Conservation (phyloP, 768 basidiomycete genomes). For the Pholiota conissans region DNA sequence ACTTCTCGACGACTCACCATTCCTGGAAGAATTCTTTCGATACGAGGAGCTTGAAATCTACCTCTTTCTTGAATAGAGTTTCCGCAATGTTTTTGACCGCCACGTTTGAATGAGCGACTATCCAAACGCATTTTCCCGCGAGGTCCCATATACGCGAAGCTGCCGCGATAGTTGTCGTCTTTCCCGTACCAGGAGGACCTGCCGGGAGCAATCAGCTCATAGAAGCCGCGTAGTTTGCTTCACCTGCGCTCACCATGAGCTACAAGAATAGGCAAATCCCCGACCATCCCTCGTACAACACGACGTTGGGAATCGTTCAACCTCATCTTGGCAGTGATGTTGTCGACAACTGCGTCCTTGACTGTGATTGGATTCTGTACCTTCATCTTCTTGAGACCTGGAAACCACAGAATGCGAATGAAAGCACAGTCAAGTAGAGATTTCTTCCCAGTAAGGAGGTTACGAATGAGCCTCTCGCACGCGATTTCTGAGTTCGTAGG, state of each 20-base stretch:
- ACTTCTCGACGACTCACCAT: too few species aligned
- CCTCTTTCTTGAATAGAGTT: slow-evolving; percentile 32
- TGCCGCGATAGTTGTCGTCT: slow-evolving; percentile 51
- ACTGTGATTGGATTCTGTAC: background rate
- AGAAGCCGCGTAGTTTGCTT: too few species aligned
- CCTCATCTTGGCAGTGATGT: background rate
- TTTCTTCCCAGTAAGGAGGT: slow-evolving; percentile 30
- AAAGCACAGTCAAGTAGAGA: slow-evolving; percentile 31
- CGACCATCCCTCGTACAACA: slow-evolving; percentile 37
- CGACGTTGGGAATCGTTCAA: slow-evolving; percentile 39
- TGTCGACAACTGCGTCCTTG: background rate
- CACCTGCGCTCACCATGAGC: slow-evolving; percentile 37
- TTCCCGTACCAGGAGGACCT: slow-evolving; percentile 56
- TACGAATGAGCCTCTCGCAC: slow-evolving; percentile 36
- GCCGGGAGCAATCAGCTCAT: background rate
- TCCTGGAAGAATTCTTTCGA: slow-evolving; percentile 48
- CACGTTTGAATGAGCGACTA: slow-evolving; percentile 50
- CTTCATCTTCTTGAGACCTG: slow-evolving; percentile 15
- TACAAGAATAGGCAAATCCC: slow-evolving; percentile 29
- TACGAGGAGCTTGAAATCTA: slow-evolving; percentile 44
- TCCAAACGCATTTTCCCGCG: slow-evolving; percentile 30
- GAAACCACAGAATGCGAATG: slow-evolving; percentile 42
- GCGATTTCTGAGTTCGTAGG: slow-evolving; percentile 39
- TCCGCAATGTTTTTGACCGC: slow-evolving; percentile 53
- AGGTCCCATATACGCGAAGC: slow-evolving; percentile 37